Percentiles rank a stretch among this genome's conserved stretches.
phyloP scores from a whole-genome alignment of 169 alveolate species.

The Plasmodium sp. region DNA sequence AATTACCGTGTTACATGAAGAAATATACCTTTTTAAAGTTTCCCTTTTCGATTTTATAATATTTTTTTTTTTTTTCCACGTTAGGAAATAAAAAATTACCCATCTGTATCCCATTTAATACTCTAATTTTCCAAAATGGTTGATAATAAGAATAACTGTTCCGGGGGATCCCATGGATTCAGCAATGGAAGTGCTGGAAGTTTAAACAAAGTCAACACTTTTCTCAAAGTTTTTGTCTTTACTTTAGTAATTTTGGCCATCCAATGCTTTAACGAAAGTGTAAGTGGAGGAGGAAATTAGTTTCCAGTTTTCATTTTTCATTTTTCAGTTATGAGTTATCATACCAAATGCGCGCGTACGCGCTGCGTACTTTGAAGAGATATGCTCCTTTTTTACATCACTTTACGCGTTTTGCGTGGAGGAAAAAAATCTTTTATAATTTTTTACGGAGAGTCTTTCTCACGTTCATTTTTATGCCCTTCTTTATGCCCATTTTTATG shows the following conservation, averaged over 20 bases:
- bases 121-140: neutral
- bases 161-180: neutral
- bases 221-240: neutral
- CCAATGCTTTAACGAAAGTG: neutral
- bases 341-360: neutral
- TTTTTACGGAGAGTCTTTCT: neutral
- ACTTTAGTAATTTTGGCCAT: neutral
- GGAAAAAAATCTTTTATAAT: neutral
- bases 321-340: neutral
- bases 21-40: neutral
- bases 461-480: neutral
- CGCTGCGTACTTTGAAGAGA: neutral
- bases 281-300: neutral
- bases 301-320: too few species aligned
- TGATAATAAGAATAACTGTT: neutral
- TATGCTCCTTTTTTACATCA: neutral
- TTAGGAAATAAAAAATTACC: neutral
- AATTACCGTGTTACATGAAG: neutral
- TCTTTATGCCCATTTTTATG: neutral
- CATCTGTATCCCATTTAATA: neutral
- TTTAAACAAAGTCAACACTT: neutral
- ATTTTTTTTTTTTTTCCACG: neutral
- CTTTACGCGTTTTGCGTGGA: neutral
- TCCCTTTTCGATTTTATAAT: neutral
- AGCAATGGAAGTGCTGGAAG: neutral